phyloP scores from a whole-genome alignment of 1,284 basidiomycete genomes.

The Mycena citricolor region DNA sequence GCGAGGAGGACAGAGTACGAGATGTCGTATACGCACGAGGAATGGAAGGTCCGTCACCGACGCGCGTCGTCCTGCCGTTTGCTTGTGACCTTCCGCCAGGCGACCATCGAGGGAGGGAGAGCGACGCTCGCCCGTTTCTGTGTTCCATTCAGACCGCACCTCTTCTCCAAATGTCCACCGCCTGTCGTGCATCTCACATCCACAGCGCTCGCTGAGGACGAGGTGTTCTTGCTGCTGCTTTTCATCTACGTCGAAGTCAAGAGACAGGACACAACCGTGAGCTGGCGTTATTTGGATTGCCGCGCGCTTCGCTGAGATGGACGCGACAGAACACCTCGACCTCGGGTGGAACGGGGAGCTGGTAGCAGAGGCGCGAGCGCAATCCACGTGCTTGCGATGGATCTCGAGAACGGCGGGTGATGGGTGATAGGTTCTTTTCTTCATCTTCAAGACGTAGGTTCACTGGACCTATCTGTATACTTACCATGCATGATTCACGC shows the following conservation, averaged over 20 bases:
- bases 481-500: too few species aligned
- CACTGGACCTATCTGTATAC: too few species aligned
- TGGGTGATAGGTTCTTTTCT: too few species aligned
- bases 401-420: too few species aligned
- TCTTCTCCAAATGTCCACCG: slow-evolving; percentile 42
- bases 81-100: slow-evolving; percentile 11
- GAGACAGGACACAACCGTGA: slow-evolving; percentile 45
- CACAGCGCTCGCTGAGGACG: slow-evolving; percentile 40
- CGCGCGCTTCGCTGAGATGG: neutral
- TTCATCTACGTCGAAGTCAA: slow-evolving; percentile 46
- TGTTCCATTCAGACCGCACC: slow-evolving; percentile 42
- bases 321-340: slow-evolving; percentile 1
- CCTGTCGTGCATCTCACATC: slow-evolving; percentile 35
- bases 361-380: too few species aligned
- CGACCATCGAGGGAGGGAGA: slow-evolving; percentile 24
- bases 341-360: neutral
- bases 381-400: too few species aligned
- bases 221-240: slow-evolving; percentile 46
- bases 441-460: too few species aligned
- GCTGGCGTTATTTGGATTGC: slow-evolving; percentile 16
- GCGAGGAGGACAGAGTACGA: slow-evolving; percentile 42
- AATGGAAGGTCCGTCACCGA: slow-evolving; percentile 39
- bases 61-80: neutral
- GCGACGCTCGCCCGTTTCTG: slow-evolving; percentile 36
- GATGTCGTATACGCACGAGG: slow-evolving; percentile 37